Base-by-base conservation (phyloP, 139 green algal genomes). In the Volvox africanus region DNA sequence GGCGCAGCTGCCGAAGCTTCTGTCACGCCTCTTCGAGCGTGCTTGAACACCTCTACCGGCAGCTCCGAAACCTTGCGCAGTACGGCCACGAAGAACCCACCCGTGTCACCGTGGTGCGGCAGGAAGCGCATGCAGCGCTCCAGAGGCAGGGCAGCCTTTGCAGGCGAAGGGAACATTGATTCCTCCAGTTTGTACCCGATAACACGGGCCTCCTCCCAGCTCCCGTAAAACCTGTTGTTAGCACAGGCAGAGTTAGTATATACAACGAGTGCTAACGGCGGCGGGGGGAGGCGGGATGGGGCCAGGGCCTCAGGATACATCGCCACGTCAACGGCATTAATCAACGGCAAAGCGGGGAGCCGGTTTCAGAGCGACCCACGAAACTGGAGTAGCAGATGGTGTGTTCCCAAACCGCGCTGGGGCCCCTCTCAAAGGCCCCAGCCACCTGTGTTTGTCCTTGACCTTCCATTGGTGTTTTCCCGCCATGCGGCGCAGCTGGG, bases 51-150 rank as follows among this genome's bases (percentile, higher is more conserved):
- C 20, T 88, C 22, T n/a, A 0, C 32, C 33, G 82, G 82, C 62
- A 88, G 65, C 82, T 88, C 82, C 33, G 61, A 21, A 50, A 88
- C 89, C 96, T 99, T 99, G 55, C 97, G 36, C 37, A 99, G 93
- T 50, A 99, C 97, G 16, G 95, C 96, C 77, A 99, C 96, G 86
- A 99, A 99, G 96, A 99, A 99, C 80, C 98, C 98, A 35, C 98
- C 98, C 6, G 98, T 99, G 95, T 99, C 96, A 62, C 96, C 92
- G 86, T 99, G 95, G 95, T 99, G 98, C 13, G 98, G 98, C 91
- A 99, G 94, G 77, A 99, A 96, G 62, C 98, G 95, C 97, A 99
- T 98, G 96, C 97, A 99, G 79, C 95, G 96, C 82, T 99, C 95
- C 91, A 99, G 91, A 12, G 94, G 96, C 87, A 99, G 92, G 32